Conservation (phyloP, 805 yeast species). For the Teunomyces pallodes region DNA sequence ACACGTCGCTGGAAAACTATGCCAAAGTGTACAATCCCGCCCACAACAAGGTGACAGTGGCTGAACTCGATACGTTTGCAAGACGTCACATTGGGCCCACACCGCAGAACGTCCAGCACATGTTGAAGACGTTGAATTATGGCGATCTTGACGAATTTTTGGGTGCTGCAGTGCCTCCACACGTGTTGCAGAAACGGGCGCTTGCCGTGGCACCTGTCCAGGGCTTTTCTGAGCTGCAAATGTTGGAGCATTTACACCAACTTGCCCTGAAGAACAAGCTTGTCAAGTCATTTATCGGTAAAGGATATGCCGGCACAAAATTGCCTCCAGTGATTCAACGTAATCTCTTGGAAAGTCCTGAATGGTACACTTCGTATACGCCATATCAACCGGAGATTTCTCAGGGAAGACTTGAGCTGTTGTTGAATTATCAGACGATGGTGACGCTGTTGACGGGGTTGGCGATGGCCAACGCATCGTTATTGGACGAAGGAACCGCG, state of each 20-base stretch:
- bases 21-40: slow-evolving; percentile 45
- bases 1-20: slow-evolving; percentile 56
- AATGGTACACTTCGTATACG: slow-evolving; percentile 98
- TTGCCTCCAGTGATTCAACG: slow-evolving; percentile 92
- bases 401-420: slow-evolving; percentile 90
- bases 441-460: slow-evolving; percentile 88
- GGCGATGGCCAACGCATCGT: slow-evolving; percentile 91
- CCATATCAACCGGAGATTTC: slow-evolving; percentile 98
- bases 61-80: slow-evolving; percentile 72
- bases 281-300: slow-evolving; percentile 79
- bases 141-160: slow-evolving; percentile 69
- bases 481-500: slow-evolving; percentile 95
- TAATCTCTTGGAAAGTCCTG: slow-evolving; percentile 88
- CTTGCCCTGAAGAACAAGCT: slow-evolving; percentile 77
- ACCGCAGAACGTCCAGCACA: slow-evolving; percentile 55
- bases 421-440: slow-evolving; percentile 91
- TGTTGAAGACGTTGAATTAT: slow-evolving; percentile 69
- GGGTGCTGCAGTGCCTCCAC: slow-evolving; percentile 69
- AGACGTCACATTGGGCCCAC: slow-evolving; percentile 90
- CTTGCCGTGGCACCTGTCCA: slow-evolving; percentile 62
- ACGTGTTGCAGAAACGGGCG: slow-evolving; percentile 66
- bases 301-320: slow-evolving; percentile 89
- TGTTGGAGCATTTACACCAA: slow-evolving; percentile 62
- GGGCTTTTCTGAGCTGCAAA: slow-evolving; percentile 81
- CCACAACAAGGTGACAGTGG: slow-evolving; percentile 15